Conservation (phyloP, 306 rosid species). For the Vigna reflexopilosa region DNA sequence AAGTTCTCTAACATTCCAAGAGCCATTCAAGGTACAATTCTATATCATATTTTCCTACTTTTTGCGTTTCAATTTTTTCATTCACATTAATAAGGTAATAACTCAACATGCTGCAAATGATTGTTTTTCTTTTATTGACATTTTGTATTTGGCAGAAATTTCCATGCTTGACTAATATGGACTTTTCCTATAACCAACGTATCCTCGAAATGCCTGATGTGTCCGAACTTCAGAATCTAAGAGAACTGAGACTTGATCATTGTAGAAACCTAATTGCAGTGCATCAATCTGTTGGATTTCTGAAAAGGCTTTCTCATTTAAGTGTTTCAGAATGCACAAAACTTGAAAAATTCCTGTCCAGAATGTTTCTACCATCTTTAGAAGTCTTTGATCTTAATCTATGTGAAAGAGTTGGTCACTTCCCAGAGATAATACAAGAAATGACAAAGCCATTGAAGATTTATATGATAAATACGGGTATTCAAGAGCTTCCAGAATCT, state of each 20-base stretch:
- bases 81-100: neutral
- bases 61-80: no score
- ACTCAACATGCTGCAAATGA: neutral
- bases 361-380: slow-evolving; percentile 32
- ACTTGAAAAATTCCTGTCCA: neutral
- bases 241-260: neutral
- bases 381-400: neutral
- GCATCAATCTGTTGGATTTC: slow-evolving; percentile 36
- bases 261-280: slow-evolving; percentile 12
- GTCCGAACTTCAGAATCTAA: neutral
- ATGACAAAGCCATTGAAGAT: slow-evolving; percentile 33
- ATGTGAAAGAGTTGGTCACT: neutral
- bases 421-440: slow-evolving; percentile 6
- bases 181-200: neutral
- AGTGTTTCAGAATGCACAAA: neutral
- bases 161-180: no score
- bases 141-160: no score
- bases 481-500: slow-evolving; percentile 24
- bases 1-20: neutral
- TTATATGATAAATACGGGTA: neutral
- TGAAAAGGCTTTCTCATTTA: neutral
- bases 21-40: slow-evolving; percentile 25
- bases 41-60: no score
- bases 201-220: neutral
- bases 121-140: neutral